phyloP scores from a whole-genome alignment of 352 stramenopile species.

The Pythium brassicae region DNA sequence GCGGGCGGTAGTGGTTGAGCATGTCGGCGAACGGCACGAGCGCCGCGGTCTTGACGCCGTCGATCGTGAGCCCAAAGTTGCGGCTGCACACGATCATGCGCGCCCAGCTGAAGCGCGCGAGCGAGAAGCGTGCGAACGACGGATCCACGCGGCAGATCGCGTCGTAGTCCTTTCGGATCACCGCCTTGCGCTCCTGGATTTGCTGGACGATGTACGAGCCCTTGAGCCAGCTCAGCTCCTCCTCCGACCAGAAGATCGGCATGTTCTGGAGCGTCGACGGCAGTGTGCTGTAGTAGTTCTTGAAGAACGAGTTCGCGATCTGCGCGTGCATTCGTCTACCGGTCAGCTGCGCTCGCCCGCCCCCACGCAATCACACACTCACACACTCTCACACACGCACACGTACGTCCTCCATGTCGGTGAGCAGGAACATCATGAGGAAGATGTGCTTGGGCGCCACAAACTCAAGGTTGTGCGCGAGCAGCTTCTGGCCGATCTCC shows the following conservation, averaged over 20 bases:
- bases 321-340: constrained; percentile 5
- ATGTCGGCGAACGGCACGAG: constrained; percentile 99
- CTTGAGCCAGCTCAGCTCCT: constrained; percentile 92
- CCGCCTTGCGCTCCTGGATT: constrained; percentile 94
- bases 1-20: constrained; percentile 98
- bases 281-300: constrained; percentile 97
- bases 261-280: constrained; percentile 96
- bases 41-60: constrained; percentile 95
- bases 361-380: not conserved
- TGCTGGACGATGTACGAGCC: constrained; percentile 91
- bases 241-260: constrained; percentile 98
- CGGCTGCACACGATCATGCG: constrained; percentile 98
- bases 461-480: constrained; percentile 92
- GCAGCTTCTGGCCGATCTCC: constrained; percentile 91
- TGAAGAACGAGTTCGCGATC: constrained; percentile 80
- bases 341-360: not conserved
- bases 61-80: constrained; percentile 98
- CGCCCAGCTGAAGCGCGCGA: constrained; percentile 98
- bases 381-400: constrained; percentile 2
- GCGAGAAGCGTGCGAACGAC: constrained; percentile 89
- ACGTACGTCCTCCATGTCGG: constrained; percentile 90
- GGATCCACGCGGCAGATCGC: constrained; percentile 92
- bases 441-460: constrained; percentile 99
- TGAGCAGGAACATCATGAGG: constrained; percentile 98
- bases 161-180: constrained; percentile 97